phyloP scores from a whole-genome alignment of 2,329 filamentous ascomycete species.

The Davidsoniella neocaledoniae region DNA sequence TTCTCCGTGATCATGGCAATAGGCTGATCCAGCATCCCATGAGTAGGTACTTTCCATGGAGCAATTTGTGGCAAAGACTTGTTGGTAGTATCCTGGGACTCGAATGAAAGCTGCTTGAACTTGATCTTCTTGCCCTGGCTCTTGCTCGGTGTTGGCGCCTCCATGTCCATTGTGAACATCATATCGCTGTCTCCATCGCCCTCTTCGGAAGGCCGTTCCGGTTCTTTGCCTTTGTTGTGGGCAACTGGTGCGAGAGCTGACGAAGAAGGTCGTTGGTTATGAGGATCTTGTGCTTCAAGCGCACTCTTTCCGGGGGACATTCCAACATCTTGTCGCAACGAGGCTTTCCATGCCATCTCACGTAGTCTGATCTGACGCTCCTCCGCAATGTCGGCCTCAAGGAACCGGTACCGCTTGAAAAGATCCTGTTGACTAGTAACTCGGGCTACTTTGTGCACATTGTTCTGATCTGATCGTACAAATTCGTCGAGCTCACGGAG shows the following conservation, averaged over 20 bases:
- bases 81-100: not conserved
- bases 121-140: not conserved
- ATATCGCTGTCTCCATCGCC: slow-evolving; percentile 2
- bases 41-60: slow-evolving; percentile 6
- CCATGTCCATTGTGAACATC: slow-evolving; percentile 13
- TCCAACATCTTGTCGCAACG: slow-evolving; percentile 31
- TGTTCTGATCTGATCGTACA: slow-evolving; percentile 59
- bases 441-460: no score
- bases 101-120: slow-evolving; percentile 1
- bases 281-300: not conserved
- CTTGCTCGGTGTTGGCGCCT: not conserved
- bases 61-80: not conserved
- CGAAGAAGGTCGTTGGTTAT: slow-evolving; percentile 18
- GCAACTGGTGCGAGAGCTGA: slow-evolving; percentile 30
- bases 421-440: slow-evolving; percentile 54
- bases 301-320: slow-evolving; percentile 29
- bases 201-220: not conserved
- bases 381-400: slow-evolving; percentile 49
- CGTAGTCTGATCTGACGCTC: slow-evolving; percentile 54
- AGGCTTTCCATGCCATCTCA: slow-evolving; percentile 54
- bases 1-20: slow-evolving; percentile 8
- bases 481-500: slow-evolving; percentile 62
- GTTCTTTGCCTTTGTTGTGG: slow-evolving; percentile 18
- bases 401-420: slow-evolving; percentile 51
- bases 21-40: not conserved